Evolutionary conservation across 2,329 filamentous ascomycete genomes (phyloP).

Genomic region (Epichloe bromicola): DNA sequence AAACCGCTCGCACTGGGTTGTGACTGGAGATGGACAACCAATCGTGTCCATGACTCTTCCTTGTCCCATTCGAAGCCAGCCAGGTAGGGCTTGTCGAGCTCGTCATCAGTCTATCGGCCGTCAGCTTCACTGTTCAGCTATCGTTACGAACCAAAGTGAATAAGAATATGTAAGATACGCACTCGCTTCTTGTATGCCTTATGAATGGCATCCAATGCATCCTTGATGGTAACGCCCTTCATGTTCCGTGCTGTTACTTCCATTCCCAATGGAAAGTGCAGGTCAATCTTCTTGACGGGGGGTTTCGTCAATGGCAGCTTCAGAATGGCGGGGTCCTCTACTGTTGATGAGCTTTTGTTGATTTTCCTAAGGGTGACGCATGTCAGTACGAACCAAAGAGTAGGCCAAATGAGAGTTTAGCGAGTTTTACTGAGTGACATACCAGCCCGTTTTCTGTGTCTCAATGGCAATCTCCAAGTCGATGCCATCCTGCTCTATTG

Average conservation of each 20-base stretch:
- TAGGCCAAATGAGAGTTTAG: neutral
- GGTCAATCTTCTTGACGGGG: conserved; percentile 89
- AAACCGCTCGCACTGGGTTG: conserved; percentile 41
- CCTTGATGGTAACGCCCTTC: conserved; percentile 94
- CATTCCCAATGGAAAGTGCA: conserved; percentile 79
- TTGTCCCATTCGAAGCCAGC: conserved; percentile 95
- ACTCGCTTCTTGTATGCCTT: conserved; percentile 97
- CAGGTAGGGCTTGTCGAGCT: conserved; percentile 76
- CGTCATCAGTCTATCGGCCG: conserved; percentile 65
- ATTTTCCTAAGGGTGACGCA: conserved; percentile 56
- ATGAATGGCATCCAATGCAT: conserved; percentile 87
- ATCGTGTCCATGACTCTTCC: conserved; percentile 76
- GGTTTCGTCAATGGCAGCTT: conserved; percentile 71
- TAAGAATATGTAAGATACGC: conserved; percentile 19
- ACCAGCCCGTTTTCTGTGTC: conserved; percentile 84
- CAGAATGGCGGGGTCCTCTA: conserved; percentile 76
- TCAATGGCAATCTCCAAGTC: conserved; percentile 64
- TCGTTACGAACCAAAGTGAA: neutral
- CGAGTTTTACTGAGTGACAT: conserved; percentile 22
- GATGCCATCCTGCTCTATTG: conserved; percentile 57
- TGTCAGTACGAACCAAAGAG: neutral
- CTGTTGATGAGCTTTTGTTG: conserved; percentile 64
- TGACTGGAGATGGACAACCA: conserved; percentile 77
- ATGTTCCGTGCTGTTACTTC: conserved; percentile 83
- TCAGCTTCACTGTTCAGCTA: neutral